Evolutionary conservation across 495 filamentous ascomycete species (phyloP).

Genomic region (Penicillium egyptiacum): DNA sequence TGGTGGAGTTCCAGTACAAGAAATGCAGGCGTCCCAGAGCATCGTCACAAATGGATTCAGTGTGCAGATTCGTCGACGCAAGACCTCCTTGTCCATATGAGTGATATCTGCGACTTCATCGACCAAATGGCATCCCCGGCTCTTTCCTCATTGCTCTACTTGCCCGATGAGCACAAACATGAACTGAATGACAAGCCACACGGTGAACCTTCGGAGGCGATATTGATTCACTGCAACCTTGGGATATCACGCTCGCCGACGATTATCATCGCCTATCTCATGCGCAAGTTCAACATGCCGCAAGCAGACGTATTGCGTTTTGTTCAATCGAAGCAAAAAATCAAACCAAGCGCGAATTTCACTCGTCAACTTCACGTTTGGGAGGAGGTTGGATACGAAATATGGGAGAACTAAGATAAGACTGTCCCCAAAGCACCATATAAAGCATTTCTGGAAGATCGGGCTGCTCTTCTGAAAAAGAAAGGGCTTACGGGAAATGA

Average conservation of each 20-base stretch:
- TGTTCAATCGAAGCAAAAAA: not conserved
- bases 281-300: not conserved
- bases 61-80: conserved; percentile 38
- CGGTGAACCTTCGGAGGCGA: conserved; percentile 6
- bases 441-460: conserved; percentile 28
- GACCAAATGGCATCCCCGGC: conserved; percentile 30
- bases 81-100: conserved; percentile 35
- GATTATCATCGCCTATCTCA: conserved; percentile 22
- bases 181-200: conserved; percentile 12
- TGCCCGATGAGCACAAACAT: conserved; percentile 21
- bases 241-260: conserved; percentile 41
- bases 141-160: conserved; percentile 17
- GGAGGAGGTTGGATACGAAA: conserved; percentile 25
- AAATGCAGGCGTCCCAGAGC: conserved; percentile 27
- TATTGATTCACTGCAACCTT: conserved; percentile 38
- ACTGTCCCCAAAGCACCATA: conserved; percentile 34
- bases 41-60: conserved; percentile 35
- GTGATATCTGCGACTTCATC: conserved; percentile 43
- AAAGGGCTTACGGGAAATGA: not conserved
- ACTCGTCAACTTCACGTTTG: not conserved
- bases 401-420: conserved; percentile 34
- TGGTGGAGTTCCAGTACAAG: conserved; percentile 29
- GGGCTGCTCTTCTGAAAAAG: conserved; percentile 1
- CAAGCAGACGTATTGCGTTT: not conserved
- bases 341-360: not conserved